Percentiles rank a stretch among this genome's conserved stretches.
These are phyloP conservation scores for Anthracocystis walkeri DNA, from an alignment of 1,284 basidiomycete genomes.

Conservation along the genomic window DNA sequence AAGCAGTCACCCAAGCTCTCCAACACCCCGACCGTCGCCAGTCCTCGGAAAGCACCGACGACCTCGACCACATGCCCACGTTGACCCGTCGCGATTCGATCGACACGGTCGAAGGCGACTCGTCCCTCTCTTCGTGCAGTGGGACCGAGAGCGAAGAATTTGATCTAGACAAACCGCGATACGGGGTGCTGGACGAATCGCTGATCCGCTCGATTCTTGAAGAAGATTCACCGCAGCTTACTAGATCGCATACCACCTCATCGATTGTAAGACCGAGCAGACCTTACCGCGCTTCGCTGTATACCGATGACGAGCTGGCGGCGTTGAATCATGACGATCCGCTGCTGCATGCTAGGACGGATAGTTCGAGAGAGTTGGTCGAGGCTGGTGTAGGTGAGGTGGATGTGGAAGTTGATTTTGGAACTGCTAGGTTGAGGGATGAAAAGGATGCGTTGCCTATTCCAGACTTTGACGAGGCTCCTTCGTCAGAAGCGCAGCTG, in stretches of 20 bases:
- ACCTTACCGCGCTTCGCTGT: slow-evolving; percentile 56
- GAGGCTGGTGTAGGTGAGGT: slow-evolving; percentile 18
- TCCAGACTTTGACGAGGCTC: slow-evolving; percentile 16
- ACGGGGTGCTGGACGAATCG: slow-evolving; percentile 44
- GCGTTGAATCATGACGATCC: slow-evolving; percentile 13
- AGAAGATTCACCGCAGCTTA: slow-evolving; percentile 9
- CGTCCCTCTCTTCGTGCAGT: slow-evolving; percentile 38
- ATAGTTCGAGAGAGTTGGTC: slow-evolving; percentile 45
- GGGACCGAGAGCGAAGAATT: slow-evolving; percentile 38
- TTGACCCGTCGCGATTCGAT: slow-evolving; percentile 18
- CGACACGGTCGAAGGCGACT: slow-evolving; percentile 38
- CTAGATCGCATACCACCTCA: slow-evolving; percentile 32
- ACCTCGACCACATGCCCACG: slow-evolving; percentile 30
- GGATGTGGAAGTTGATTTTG: slow-evolving; percentile 25
- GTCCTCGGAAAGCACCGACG: slow-evolving; percentile 20
- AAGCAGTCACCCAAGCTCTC: slow-evolving; percentile 24
- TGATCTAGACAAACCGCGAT: slow-evolving; percentile 28
- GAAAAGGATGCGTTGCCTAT: slow-evolving; percentile 15
- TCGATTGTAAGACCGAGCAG: slow-evolving; percentile 30
- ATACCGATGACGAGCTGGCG: slow-evolving; percentile 54
- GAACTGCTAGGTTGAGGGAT: slow-evolving; percentile 39
- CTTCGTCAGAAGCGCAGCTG: background rate
- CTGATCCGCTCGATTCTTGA: slow-evolving; percentile 40
- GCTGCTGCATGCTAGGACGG: slow-evolving; percentile 25
- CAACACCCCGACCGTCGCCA: slow-evolving; percentile 5